Percentiles rank a stretch among this genome's conserved stretches.
These are phyloP conservation scores for Boletus rufocinnamomeus DNA, from an alignment of 768 basidiomycete genomes.

Conservation along the genomic window DNA sequence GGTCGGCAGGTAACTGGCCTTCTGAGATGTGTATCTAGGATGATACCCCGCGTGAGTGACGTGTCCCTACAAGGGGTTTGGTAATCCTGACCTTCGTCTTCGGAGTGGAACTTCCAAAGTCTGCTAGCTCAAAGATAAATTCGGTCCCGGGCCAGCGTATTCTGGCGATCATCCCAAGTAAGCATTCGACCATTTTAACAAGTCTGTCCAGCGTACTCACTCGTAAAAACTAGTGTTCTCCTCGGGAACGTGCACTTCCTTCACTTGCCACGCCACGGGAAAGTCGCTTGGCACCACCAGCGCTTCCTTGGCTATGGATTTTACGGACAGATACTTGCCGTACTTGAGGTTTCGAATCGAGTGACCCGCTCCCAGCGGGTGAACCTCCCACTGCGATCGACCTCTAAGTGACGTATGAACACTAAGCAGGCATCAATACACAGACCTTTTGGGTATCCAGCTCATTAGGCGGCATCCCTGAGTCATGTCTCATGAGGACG, in stretches of 20 bases:
- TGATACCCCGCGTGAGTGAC: not conserved
- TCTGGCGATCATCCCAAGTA: conserved; percentile 12
- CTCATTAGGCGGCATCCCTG: conserved; percentile 35
- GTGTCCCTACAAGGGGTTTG: not conserved
- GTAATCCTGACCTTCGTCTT: conserved; percentile 31
- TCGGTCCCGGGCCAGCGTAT: conserved; percentile 34
- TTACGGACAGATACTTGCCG: conserved; percentile 33
- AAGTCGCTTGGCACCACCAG: conserved; percentile 29
- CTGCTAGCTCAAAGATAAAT: conserved; percentile 28
- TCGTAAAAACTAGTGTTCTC: conserved; percentile 33
- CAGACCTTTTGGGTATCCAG: conserved; percentile 31
- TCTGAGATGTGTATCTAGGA: conserved; percentile 29
- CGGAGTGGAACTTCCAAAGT: conserved; percentile 27
- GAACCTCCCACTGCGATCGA: conserved; percentile 31
- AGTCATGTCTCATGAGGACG: conserved; percentile 3
- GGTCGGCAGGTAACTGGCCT: conserved; percentile 20
- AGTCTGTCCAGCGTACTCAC: conserved; percentile 11
- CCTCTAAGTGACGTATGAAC: not conserved
- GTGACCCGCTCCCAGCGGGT: conserved; percentile 31
- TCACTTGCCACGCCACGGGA: conserved; percentile 31
- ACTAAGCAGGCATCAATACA: not conserved
- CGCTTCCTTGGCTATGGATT: conserved; percentile 27
- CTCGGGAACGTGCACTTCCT: conserved; percentile 27
- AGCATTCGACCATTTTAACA: not conserved
- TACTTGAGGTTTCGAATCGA: conserved; percentile 35